Evolutionary conservation across 352 stramenopile genomes (phyloP), one percentile per base, ranked within the genome.

Genomic region (Pelagophyceae sp.): DNA sequence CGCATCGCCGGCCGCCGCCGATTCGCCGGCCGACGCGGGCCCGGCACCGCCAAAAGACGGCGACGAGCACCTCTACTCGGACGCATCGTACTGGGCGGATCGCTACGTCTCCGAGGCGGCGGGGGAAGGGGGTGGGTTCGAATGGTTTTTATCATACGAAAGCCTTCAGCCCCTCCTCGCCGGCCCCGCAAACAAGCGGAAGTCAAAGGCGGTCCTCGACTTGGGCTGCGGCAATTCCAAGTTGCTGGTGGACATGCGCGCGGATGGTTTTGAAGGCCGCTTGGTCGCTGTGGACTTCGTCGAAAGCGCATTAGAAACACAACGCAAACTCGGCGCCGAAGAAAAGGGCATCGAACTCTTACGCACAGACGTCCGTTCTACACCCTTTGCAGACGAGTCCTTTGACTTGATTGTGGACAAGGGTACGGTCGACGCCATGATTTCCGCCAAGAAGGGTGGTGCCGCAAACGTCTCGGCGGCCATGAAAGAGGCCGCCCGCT

Each of bases 331-430:
- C 31, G 19, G 29, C 5, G 31, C 6, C 29, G 63, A 72, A 17
- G 6, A 2, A n/a, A 3, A 15, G 63, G 35, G 1, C 6, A n/a
- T 72, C 29, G 31, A 25, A n/a, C n/a, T n/a, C n/a, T n/a, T n/a
- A n/a, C n/a, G n/a, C n/a, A n/a, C n/a, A n/a, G n/a, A n/a, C n/a
- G n/a, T n/a, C n/a, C n/a, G n/a, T n/a, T n/a, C n/a, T n/a, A n/a
- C n/a, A n/a, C 50, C 50, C 17, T 72, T 72, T 45, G 6, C 5
- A 3, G 63, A 38, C 31, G 29, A 1, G 6, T 11, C 6, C 5
- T 72, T 72, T 29, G 63, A 72, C 63, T n/a, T 35, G 5, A 32
- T 72, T 32, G 63, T 72, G 29, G 63, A 72, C 63, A 72, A 72
- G 63, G 63, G 63, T 29, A 72, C 63, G 6, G 35, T 72, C 29